Evolutionary conservation across 2,329 filamentous ascomycete genomes (phyloP).

Genomic region (Juglanconis sp.): DNA sequence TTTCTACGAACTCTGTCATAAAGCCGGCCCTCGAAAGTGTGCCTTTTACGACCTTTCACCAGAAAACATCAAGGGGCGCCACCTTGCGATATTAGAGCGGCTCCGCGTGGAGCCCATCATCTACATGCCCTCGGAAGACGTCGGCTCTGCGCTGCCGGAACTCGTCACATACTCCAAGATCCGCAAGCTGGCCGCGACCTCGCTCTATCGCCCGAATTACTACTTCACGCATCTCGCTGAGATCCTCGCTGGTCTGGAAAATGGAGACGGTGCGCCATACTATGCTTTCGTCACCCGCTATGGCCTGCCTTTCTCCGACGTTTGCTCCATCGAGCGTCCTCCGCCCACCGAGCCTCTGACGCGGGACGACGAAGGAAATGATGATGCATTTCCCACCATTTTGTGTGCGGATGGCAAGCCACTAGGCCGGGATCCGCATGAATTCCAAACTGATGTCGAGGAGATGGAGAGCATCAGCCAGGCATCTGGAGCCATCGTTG

Average conservation of each 20-base stretch:
- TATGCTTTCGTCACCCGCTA: constrained; percentile 30
- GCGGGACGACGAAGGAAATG: constrained; percentile 30
- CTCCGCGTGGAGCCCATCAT: constrained; percentile 43
- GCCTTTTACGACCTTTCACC: constrained; percentile 38
- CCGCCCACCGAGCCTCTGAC: constrained; percentile 30
- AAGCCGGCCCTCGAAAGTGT: constrained; percentile 47
- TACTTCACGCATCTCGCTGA: constrained; percentile 40
- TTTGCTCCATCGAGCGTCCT: constrained; percentile 30
- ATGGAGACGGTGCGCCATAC: constrained; percentile 42
- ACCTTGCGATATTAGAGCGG: constrained; percentile 36
- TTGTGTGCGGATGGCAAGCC: constrained; percentile 42
- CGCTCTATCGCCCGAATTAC: constrained; percentile 43
- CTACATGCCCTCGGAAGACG: constrained; percentile 27
- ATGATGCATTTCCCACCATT: constrained; percentile 43
- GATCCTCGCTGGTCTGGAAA: constrained; percentile 41
- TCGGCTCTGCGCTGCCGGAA: constrained; percentile 40
- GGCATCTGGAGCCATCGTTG: constrained; percentile 41
- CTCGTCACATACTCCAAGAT: constrained; percentile 50
- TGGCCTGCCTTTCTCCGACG: constrained; percentile 17
- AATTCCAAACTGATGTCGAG: constrained; percentile 33
- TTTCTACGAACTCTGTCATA: constrained; percentile 53
- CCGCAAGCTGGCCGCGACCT: constrained; percentile 38
- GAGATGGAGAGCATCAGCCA: constrained; percentile 35
- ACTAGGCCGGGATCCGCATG: constrained; percentile 28
- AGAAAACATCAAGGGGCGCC: constrained; percentile 34